phyloP scores from a whole-genome alignment of 2,329 filamentous ascomycete species.

The Ploettnerulaceae sp. region DNA sequence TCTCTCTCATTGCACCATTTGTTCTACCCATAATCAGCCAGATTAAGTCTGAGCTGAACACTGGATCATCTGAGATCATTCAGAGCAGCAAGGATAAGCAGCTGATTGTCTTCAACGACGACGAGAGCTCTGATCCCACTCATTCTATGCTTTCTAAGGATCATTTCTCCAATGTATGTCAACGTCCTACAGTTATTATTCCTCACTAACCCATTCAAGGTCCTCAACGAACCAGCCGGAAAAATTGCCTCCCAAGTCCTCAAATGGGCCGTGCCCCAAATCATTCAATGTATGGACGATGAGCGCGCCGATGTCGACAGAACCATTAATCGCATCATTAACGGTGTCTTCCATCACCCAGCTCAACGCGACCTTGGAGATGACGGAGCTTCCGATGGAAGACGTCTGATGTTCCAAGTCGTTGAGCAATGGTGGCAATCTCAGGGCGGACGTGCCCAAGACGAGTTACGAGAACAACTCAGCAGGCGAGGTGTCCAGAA shows the following conservation, averaged over 20 bases:
- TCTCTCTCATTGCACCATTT: constrained; percentile 85
- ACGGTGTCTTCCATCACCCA: constrained; percentile 83
- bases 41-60: constrained; percentile 80
- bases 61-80: constrained; percentile 83
- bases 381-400: constrained; percentile 68
- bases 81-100: constrained; percentile 79
- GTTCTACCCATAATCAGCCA: constrained; percentile 80
- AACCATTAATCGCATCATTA: constrained; percentile 70
- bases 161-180: constrained; percentile 58
- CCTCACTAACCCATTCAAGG: constrained; percentile 34
- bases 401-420: constrained; percentile 70
- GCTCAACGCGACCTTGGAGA: constrained; percentile 66
- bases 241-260: constrained; percentile 74
- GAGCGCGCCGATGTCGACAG: constrained; percentile 63
- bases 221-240: constrained; percentile 84
- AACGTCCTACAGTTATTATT: no score
- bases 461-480: constrained; percentile 68
- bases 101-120: constrained; percentile 79
- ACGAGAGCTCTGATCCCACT: constrained; percentile 73
- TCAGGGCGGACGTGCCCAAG: constrained; percentile 56
- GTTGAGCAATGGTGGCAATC: constrained; percentile 79
- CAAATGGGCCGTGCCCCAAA: constrained; percentile 80
- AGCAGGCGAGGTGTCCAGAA: constrained; percentile 71
- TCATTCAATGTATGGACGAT: constrained; percentile 85
- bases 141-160: constrained; percentile 97